These are phyloP conservation scores for Podospora conica DNA, from an alignment of 495 filamentous ascomycete genomes.

Conservation along the genomic window DNA sequence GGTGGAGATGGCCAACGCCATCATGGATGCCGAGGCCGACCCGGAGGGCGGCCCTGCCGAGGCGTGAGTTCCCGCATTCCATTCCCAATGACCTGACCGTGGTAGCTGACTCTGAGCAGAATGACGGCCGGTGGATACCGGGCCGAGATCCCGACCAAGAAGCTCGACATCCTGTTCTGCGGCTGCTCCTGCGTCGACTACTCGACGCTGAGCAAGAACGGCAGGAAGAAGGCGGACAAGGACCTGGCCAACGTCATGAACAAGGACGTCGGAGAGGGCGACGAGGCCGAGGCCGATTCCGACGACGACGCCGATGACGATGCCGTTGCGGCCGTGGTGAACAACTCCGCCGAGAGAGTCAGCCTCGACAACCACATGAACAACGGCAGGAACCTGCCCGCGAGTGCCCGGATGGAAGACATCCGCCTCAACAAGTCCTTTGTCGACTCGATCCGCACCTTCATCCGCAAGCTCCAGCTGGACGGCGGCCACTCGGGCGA, in stretches of 20 bases:
- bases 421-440: slow-evolving; percentile 22
- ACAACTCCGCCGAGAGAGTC: neutral
- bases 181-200: slow-evolving; percentile 79
- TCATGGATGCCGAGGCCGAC: slow-evolving; percentile 25
- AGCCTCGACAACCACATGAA: neutral
- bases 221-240: slow-evolving; percentile 3
- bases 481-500: slow-evolving; percentile 44
- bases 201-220: slow-evolving; percentile 44
- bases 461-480: slow-evolving; percentile 20
- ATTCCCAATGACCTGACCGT: neutral
- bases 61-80: slow-evolving; percentile 48
- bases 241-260: neutral
- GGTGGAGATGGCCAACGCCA: slow-evolving; percentile 44
- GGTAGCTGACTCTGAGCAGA: slow-evolving; percentile 35
- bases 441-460: neutral
- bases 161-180: slow-evolving; percentile 62
- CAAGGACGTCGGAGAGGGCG: neutral
- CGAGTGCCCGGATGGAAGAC: neutral
- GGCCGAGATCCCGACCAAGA: slow-evolving; percentile 49
- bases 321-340: neutral
- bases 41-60: too few species aligned
- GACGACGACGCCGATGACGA: neutral
- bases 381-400: neutral
- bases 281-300: neutral
- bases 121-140: slow-evolving; percentile 66